Evolutionary conservation across 352 stramenopile species (phyloP).

Genomic region (Peronosclerospora sorghi): DNA sequence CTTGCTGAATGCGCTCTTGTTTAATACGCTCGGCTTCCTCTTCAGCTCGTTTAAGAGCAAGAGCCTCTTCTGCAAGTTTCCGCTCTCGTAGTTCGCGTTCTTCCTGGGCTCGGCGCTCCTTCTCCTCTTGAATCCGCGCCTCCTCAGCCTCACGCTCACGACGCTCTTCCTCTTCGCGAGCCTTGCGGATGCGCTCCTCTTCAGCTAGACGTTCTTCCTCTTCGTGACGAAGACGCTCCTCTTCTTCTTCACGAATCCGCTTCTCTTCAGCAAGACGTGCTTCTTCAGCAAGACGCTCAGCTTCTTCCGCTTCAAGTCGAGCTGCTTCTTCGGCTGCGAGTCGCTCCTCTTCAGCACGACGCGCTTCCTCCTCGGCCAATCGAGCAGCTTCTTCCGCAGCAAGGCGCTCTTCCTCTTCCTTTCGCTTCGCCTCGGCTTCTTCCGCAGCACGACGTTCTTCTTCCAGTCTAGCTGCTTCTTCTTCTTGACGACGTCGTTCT

Average conservation of each 20-base stretch:
- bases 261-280: slow-evolving; percentile 17
- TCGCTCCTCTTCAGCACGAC: slow-evolving; percentile 15
- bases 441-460: slow-evolving; percentile 17
- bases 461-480: slow-evolving; percentile 12
- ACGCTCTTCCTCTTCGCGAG: slow-evolving; percentile 7
- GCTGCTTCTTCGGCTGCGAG: slow-evolving; percentile 12
- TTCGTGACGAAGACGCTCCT: slow-evolving; percentile 22
- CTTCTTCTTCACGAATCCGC: slow-evolving; percentile 10
- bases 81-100: slow-evolving; percentile 33
- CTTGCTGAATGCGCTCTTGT: slow-evolving; percentile 38
- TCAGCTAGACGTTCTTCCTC: slow-evolving; percentile 19
- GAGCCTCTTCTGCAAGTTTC: slow-evolving; percentile 29
- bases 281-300: slow-evolving; percentile 17
- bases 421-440: slow-evolving; percentile 21
- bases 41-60: slow-evolving; percentile 25
- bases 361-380: slow-evolving; percentile 18
- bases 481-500: slow-evolving; percentile 13
- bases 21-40: slow-evolving; percentile 41
- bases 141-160: slow-evolving; percentile 18
- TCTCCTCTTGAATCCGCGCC: slow-evolving; percentile 16
- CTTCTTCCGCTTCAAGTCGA: slow-evolving; percentile 13
- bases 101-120: slow-evolving; percentile 21
- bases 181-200: slow-evolving; percentile 6
- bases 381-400: slow-evolving; percentile 24
- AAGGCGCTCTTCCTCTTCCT: slow-evolving; percentile 21